Evolutionary conservation across 495 filamentous ascomycete species (phyloP), one percentile per base, ranked within the genome.

Genomic region (Articulospora tetracladia): DNA sequence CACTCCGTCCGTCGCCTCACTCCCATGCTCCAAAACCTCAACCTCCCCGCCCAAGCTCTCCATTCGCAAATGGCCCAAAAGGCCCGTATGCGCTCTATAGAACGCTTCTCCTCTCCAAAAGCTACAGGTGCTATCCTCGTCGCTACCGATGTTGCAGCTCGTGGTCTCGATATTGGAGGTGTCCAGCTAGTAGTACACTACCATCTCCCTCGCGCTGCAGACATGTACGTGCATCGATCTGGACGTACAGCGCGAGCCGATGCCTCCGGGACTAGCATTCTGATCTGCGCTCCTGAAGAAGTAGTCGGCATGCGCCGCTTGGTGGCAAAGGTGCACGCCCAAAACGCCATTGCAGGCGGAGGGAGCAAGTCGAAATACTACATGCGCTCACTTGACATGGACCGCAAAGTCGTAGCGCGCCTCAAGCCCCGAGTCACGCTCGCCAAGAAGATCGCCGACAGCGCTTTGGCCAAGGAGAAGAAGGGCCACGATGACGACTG

Each of bases 21-120:
- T 0, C 89, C 94, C 22, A 79, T 97, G 58, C 82, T 98, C 10
- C 89, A 94, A 68, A 89, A 86, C 55, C 85, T 98, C 22, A 81
- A 86, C 61, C 83, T 97, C 17, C 86, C 85, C 7, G 90, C 88
- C 15, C 78, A 89, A 22, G 83, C 88, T 0, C 79, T 98, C 11
- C 94, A 98, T 71, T 96, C 92, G 0, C 87, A 89, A 63, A 98
- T 98, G 94, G 80, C 86, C 7, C 95, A 98, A 73, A 98, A 98
- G 71, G 92, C 94, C n/a, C 91, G 94, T 26, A 79, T 98, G 20
- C 87, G 94, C 47, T 93, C 91, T 15, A 79, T 98, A 10, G 94
- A 98, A 68, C 88, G 90, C 23, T 98, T 98, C 74, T 91, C 90
- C 2, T 81, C 83, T 22, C 74, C 81, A 13, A 54, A 68, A 17